Base-by-base conservation (phyloP, 345 rosid genomes). In the Aethionema arabicum region DNA sequence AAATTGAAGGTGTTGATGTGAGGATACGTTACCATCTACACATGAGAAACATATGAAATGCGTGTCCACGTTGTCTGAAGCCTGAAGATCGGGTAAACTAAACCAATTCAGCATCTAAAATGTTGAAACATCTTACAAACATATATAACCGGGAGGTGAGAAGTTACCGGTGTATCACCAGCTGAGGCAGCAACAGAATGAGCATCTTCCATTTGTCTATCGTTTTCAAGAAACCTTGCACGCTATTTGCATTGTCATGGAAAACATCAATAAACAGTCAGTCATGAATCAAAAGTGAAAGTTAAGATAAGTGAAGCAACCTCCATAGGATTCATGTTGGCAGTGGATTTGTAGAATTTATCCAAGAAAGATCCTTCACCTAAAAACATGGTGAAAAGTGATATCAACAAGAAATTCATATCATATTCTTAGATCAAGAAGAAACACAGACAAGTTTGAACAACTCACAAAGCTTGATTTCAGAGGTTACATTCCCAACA, bases 1-100 rank as follows among this genome's bases (percentile, higher is more conserved):
- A 21, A 21, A 21, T 21, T 21, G 27, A 21, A 21, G 13, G 37
- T 30, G 11, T 40, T 51, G 10, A 9, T 64, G 42, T 57, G 43
- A 51, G 32, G 54, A 36, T 38, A 5, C 1, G 37, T 45, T 83
- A 90, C 97, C 99, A 64, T 90, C 84, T 42, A 85, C 88, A 69
- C 87, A 85, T 5, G 87, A 40, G 76, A 90, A 84, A 84, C 97
- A 87, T 73, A 87, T 84, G 70, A 87, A 93, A 77, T 90, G 99
- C 11, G 85, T 72, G 51, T 85, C 77, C 40, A 63, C 96, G 38
- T 68, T 57, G 6, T 87, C 90, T 8, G 85, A 65, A 52, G 97
- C 95, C 99, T 90, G 83, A 59, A 42, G 66, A 72, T 39, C 1
- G 36, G 11, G 3, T 35, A 11, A 54, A 32, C 1, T n/a, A 35